Base-by-base conservation (phyloP, 352 stramenopile species). In the Pelagophyceae sp. region DNA sequence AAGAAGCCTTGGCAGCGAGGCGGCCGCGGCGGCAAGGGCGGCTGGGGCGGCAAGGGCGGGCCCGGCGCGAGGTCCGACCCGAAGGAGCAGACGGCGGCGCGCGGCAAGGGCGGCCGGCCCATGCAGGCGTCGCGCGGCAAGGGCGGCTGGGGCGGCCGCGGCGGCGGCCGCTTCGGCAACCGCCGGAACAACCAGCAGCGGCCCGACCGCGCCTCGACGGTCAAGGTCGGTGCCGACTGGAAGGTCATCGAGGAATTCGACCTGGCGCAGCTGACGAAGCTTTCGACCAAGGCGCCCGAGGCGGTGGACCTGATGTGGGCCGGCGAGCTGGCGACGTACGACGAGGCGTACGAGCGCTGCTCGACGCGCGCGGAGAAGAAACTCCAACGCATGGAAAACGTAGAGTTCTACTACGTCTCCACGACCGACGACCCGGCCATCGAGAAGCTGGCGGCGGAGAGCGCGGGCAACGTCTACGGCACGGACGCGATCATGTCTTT, bases 401-500 rank as follows among this genome's bases (percentile, higher is more conserved):
- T 92, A 70, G 91, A 97, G 81, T 98, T 98, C 79, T 98, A 97
- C 86, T 95, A 95, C 76, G 93, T 97, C 40, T 98, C 93, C 25
- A 98, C 94, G 29, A 97, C 90, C 17, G 95, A 98, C 81, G 95
- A 98, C 86, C 94, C 94, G 19, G 89, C 98, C 20, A 94, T 98
- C 77, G 93, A 97, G 81, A 85, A 95, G 80, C 84, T 97, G 35
- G 92, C 92, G 1, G 93, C 95, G 75, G 86, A 94, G 77, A 90
- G 87, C 72, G 85, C 91, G 31, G 94, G 89, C 37, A 95, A 93
- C 37, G 94, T 99, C 72, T 98, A 98, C 84, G 93, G 93, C 32
- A 98, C 96, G 0, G 96, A 99, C 84, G 91, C 94, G 54, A 97
- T 99, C 77, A 81, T 99, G 72, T 83, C 94, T 70, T 94, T 98